These are phyloP conservation scores for Polygonum maritimum DNA, from an alignment of 148 eudicot species.

Conservation along the genomic window DNA sequence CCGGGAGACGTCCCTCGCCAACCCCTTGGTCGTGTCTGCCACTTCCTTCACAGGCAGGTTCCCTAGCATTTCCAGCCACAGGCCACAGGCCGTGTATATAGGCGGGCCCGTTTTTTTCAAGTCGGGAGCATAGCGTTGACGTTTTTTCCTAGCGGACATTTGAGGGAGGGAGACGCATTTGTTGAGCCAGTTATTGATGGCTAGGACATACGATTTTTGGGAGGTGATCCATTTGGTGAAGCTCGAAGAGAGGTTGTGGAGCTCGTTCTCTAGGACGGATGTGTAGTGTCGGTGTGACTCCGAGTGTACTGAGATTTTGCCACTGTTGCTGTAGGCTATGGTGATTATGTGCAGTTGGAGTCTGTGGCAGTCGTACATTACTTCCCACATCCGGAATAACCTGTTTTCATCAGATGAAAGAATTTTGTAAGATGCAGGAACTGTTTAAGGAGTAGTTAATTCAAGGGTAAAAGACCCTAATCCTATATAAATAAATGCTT, in stretches of 20 bases:
- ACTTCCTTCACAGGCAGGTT: conserved; percentile 40
- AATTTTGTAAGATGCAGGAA: not conserved
- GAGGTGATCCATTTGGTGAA: conserved; percentile 73
- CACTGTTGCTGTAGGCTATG: conserved; percentile 25
- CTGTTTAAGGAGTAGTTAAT: not conserved
- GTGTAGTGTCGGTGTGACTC: conserved; percentile 48
- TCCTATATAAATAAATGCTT: not conserved
- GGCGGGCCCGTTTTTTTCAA: conserved; percentile 58
- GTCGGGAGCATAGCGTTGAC: conserved; percentile 12
- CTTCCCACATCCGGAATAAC: conserved; percentile 81
- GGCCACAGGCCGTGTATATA: conserved; percentile 63
- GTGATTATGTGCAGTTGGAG: conserved; percentile 57
- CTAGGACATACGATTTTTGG: conserved; percentile 47
- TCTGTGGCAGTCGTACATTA: conserved; percentile 79
- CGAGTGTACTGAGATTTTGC: conserved; percentile 45
- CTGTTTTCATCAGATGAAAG: conserved; percentile 24
- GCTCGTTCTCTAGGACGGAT: conserved; percentile 35
- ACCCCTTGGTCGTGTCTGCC: conserved; percentile 39
- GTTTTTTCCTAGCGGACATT: conserved; percentile 36
- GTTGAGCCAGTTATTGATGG: conserved; percentile 66
- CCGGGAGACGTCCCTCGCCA: conserved; percentile 43
- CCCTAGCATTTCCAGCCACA: conserved; percentile 57
- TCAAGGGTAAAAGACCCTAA: not conserved
- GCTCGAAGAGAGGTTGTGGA: conserved; percentile 40
- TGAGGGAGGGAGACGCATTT: conserved; percentile 49